Conservation (phyloP, 257 asterid species). For the Catharanthus roseus region DNA sequence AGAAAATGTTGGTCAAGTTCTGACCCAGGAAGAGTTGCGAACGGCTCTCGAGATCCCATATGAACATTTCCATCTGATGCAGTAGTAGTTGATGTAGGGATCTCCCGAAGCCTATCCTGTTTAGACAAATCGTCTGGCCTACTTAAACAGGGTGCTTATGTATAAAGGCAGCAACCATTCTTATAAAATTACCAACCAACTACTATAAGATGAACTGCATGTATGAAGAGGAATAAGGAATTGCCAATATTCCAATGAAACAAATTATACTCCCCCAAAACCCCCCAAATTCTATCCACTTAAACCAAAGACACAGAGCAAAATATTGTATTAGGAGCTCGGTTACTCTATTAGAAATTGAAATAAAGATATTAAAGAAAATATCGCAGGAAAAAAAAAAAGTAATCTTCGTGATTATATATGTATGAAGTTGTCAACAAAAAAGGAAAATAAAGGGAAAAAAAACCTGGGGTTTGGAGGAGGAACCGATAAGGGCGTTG, state of each 20-base stretch:
- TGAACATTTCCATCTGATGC: constrained; percentile 54
- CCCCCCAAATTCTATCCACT: background rate
- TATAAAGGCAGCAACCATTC: background rate
- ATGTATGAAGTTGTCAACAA: background rate
- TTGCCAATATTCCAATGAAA: background rate
- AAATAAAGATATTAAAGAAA: too few species aligned
- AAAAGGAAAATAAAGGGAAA: background rate
- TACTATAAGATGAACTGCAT: background rate
- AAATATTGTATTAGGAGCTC: background rate
- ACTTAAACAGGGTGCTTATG: background rate
- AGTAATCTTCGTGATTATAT: background rate
- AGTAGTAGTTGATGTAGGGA: constrained; percentile 66
- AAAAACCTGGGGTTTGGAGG: constrained; percentile 85
- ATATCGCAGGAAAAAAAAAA: too few species aligned
- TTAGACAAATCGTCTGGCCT: constrained; percentile 11
- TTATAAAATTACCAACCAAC: background rate
- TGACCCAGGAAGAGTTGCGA: constrained; percentile 75
- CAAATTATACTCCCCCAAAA: background rate
- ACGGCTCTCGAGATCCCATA: constrained; percentile 58
- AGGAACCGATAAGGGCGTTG: constrained; percentile 79
- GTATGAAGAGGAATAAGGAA: background rate
- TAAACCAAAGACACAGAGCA: too few species aligned
- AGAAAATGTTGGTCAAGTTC: constrained; percentile 62
- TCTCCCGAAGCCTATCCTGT: constrained; percentile 91
- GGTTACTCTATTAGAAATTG: background rate